Percentiles rank a stretch among this genome's conserved stretches.
These are phyloP conservation scores for Adansonia grandidieri DNA, from an alignment of 441 rosid genomes.

Conservation along the genomic window DNA sequence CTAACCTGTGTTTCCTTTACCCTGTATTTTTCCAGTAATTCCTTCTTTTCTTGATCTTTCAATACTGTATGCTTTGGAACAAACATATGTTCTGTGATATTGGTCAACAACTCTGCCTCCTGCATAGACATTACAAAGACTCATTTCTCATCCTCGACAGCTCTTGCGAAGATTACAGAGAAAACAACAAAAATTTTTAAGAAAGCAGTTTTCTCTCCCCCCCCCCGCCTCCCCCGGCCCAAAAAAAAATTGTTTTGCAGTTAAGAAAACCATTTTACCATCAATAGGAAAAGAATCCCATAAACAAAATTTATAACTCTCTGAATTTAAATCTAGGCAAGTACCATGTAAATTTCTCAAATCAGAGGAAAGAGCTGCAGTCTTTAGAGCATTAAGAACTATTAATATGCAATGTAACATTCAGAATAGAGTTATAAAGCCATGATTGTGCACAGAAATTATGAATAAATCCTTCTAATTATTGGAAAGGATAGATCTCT, in stretches of 20 bases:
- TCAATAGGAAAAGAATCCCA: not conserved
- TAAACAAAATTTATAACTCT: constrained; percentile 13
- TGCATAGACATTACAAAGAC: constrained; percentile 32
- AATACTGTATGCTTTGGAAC: constrained; percentile 57
- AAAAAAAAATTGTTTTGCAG: not conserved
- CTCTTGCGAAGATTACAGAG: not conserved
- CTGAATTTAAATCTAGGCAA: not conserved
- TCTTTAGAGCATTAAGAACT: not conserved
- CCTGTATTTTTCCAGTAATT: constrained; percentile 47
- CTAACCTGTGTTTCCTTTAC: constrained; percentile 60
- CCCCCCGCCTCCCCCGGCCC: not conserved
- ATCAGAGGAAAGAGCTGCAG: not conserved
- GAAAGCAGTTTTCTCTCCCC: not conserved
- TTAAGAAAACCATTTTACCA: not conserved
- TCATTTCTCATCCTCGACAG: constrained; percentile 8
- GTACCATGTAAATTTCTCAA: not conserved
- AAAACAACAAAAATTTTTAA: constrained; percentile 1
- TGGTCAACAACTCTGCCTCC: constrained; percentile 56
- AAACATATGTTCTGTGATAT: constrained; percentile 53
- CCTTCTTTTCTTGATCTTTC: constrained; percentile 53
- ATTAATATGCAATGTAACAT: not conserved
- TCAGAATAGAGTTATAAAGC: not conserved
- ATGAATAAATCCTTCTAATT: constrained; percentile 7
- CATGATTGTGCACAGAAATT: not conserved
- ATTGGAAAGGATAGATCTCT: not conserved